Conservation (phyloP, 2,329 filamentous ascomycete genomes). For the Metarhizium brunneum region DNA sequence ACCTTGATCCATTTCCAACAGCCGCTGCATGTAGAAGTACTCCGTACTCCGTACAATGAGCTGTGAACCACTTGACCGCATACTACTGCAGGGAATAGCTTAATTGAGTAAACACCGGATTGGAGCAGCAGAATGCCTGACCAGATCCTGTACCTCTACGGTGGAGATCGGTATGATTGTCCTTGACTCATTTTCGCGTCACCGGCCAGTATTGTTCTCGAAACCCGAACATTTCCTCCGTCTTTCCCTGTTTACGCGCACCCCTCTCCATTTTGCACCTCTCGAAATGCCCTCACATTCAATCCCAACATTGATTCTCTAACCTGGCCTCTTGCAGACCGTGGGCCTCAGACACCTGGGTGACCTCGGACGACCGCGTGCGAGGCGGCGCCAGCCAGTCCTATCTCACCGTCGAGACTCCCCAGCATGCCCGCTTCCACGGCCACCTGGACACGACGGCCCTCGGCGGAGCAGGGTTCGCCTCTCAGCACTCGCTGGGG, state of each 20-base stretch:
- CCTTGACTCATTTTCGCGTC: background rate
- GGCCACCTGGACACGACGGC: conserved; percentile 65
- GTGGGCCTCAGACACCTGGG: conserved; percentile 56
- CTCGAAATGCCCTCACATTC: background rate
- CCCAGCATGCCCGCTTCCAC: conserved; percentile 46
- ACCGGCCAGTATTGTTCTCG: background rate
- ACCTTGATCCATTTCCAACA: background rate
- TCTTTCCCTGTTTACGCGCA: background rate
- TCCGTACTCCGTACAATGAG: too few species aligned
- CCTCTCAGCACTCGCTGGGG: conserved; percentile 62
- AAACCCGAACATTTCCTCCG: background rate
- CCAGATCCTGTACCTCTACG: conserved; percentile 27
- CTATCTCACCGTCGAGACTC: conserved; percentile 27
- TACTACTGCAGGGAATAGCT: background rate
- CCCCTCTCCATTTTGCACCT: background rate
- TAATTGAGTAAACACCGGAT: background rate
- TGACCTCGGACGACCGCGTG: conserved; percentile 65
- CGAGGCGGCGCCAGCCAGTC: conserved; percentile 60
- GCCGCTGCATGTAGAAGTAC: background rate
- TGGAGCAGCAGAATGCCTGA: conserved; percentile 8
- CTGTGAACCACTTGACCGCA: too few species aligned
- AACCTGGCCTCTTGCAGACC: conserved; percentile 29
- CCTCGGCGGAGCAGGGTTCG: conserved; percentile 74
- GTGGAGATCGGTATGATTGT: conserved; percentile 27
- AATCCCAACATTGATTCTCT: background rate